Percentiles rank a stretch among this genome's conserved stretches.
Evolutionary conservation across 306 rosid genomes (phyloP).

Genomic region (Datisca glomerata): DNA sequence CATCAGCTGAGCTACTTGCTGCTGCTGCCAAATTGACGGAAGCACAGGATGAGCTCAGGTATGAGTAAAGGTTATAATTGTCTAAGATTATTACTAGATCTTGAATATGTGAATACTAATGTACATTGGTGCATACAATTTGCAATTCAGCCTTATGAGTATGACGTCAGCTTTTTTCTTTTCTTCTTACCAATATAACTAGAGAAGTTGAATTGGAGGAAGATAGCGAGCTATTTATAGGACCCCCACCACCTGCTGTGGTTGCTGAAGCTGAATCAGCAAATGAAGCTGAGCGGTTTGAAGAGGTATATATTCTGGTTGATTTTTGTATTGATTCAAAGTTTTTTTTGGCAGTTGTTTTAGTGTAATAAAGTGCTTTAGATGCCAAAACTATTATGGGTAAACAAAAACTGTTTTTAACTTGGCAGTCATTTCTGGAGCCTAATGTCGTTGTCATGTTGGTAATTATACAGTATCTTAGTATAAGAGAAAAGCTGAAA

Average conservation of each 20-base stretch:
- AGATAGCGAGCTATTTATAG: conserved; percentile 52
- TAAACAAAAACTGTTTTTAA: no score
- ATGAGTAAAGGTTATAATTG: conserved; percentile 4
- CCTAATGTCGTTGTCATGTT: no score
- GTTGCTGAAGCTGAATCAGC: conserved; percentile 83
- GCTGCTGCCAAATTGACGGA: conserved; percentile 95
- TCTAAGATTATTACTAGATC: not conserved
- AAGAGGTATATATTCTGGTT: conserved; percentile 95
- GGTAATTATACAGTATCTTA: no score
- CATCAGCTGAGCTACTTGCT: conserved; percentile 86
- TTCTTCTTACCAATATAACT: conserved; percentile 11
- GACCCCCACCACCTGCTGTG: conserved; percentile 88
- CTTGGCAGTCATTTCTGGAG: no score
- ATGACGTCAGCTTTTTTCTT: conserved; percentile 1
- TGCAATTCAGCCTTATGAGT: no score
- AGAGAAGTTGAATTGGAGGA: conserved; percentile 72
- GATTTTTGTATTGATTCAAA: no score
- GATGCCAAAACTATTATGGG: no score
- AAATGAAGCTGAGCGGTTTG: conserved; percentile 89
- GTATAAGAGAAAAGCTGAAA: no score
- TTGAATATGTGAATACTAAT: not conserved
- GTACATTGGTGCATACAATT: no score
- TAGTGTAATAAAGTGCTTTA: no score
- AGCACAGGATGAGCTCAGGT: conserved; percentile 79
- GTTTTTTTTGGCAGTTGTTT: no score